phyloP scores from a whole-genome alignment of 2,329 filamentous ascomycete species.

The Trichoderma endophyticum region DNA sequence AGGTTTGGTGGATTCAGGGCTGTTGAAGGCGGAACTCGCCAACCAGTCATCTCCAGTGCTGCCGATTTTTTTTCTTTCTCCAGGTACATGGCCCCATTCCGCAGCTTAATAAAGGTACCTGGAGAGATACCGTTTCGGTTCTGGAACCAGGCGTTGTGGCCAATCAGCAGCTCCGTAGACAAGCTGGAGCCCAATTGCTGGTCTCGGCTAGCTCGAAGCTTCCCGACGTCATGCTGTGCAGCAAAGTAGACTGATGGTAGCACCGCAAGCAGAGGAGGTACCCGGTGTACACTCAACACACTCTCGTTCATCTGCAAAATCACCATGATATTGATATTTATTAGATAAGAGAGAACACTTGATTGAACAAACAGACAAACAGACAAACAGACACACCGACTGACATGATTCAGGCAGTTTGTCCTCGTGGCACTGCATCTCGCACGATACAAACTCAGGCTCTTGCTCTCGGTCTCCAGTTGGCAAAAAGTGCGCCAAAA shows the following conservation, averaged over 20 bases:
- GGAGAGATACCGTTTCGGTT: background rate
- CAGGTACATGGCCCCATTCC: background rate
- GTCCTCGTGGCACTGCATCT: background rate
- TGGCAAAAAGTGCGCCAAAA: constrained; percentile 15
- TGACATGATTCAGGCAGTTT: background rate
- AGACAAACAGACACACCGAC: background rate
- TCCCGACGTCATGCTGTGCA: background rate
- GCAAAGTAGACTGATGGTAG: background rate
- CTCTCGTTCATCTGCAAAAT: background rate
- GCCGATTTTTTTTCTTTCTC: background rate
- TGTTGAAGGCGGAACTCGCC: background rate
- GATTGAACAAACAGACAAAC: background rate
- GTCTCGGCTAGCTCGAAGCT: background rate
- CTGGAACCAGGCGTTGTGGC: background rate
- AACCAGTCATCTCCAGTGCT: background rate
- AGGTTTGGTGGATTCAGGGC: background rate
- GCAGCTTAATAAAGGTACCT: background rate
- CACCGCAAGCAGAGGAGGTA: background rate
- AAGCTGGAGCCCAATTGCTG: background rate
- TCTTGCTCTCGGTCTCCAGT: background rate
- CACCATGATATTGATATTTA: background rate
- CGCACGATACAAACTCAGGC: background rate
- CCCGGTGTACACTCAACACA: too few relatives aligned
- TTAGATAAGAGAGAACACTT: too few relatives aligned
- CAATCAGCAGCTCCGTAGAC: background rate